Evolutionary conservation across 306 rosid species (phyloP).

Genomic region (Gillenia trifoliata): DNA sequence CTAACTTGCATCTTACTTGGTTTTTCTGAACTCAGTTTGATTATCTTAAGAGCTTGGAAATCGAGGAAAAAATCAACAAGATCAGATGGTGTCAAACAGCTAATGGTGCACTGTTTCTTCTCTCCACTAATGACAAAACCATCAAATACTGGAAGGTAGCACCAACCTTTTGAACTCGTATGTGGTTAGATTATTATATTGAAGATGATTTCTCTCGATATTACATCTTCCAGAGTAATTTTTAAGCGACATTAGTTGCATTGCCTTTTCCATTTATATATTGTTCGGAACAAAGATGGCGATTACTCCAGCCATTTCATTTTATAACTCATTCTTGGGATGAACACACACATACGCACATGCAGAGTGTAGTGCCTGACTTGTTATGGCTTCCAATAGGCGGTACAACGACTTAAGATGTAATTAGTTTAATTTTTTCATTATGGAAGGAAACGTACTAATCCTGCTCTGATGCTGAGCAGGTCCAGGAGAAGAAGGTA

Average conservation of each 20-base stretch:
- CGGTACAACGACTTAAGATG: neutral
- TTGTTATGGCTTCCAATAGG: neutral
- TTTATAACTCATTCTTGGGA: neutral
- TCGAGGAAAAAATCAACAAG: slow-evolving; percentile 74
- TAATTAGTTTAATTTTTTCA: neutral
- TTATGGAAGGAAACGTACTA: neutral
- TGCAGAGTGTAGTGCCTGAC: neutral
- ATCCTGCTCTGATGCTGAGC: slow-evolving; percentile 11
- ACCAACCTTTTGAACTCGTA: neutral
- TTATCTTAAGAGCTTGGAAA: slow-evolving; percentile 74
- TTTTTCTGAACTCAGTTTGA: slow-evolving; percentile 45
- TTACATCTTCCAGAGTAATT: neutral
- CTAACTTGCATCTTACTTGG: slow-evolving; percentile 21
- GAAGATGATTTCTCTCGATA: neutral
- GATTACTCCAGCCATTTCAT: neutral
- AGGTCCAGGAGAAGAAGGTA: slow-evolving; percentile 57
- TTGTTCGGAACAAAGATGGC: neutral
- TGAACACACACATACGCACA: neutral
- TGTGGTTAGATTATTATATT: neutral
- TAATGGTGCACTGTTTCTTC: slow-evolving; percentile 61
- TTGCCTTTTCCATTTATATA: neutral
- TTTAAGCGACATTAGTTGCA: neutral
- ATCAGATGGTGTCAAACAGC: slow-evolving; percentile 72
- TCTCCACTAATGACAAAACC: slow-evolving; percentile 70
- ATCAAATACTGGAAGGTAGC: slow-evolving; percentile 74